These are phyloP conservation scores for Populus euphratica DNA, from an alignment of 345 rosid species.

Conservation along the genomic window DNA sequence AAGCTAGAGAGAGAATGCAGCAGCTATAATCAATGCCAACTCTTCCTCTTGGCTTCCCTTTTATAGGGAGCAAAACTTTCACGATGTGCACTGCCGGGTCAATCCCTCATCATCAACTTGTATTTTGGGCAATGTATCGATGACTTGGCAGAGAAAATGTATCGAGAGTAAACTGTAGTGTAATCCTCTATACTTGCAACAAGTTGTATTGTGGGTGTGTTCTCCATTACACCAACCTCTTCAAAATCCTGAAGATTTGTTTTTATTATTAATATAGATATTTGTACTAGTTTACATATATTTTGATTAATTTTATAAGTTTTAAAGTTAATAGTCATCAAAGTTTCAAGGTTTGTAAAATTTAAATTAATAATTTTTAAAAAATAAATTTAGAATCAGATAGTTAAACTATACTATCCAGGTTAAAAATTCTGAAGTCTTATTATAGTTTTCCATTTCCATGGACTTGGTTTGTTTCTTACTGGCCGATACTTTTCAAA, in stretches of 20 bases:
- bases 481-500: too few species aligned
- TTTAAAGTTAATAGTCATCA: rapidly evolving
- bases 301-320: rapidly evolving
- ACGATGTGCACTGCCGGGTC: neutral
- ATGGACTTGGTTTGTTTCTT: too few species aligned
- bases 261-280: too few species aligned
- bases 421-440: too few species aligned
- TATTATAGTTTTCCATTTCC: rapidly evolving
- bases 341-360: rapidly evolving
- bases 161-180: too few species aligned
- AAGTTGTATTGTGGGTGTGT: too few species aligned
- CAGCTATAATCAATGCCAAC: neutral
- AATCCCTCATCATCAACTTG: too few species aligned
- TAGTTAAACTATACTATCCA: rapidly evolving
- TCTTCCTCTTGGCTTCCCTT: neutral
- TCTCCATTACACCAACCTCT: too few species aligned
- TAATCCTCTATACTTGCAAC: too few species aligned
- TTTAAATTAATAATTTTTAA: rapidly evolving
- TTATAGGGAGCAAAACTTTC: neutral
- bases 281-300: rapidly evolving
- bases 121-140: too few species aligned
- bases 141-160: too few species aligned
- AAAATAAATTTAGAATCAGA: rapidly evolving
- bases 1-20: neutral
- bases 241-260: too few species aligned